These are phyloP conservation scores for Nitzschia inconspicua DNA, from an alignment of 108 stramenopile genomes.

Conservation along the genomic window DNA sequence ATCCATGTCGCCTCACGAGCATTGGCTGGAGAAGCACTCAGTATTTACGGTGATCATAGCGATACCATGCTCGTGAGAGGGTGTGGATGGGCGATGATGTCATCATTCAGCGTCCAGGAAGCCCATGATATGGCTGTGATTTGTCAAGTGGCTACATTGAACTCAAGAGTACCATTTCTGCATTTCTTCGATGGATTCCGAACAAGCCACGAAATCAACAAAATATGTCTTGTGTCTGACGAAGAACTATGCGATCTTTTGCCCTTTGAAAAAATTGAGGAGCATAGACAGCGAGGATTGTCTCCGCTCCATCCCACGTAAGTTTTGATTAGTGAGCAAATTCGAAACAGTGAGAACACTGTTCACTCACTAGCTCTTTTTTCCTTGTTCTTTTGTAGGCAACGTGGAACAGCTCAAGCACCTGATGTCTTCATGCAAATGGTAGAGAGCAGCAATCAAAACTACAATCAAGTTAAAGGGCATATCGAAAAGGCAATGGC, in stretches of 20 bases:
- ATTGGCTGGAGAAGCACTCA: conserved; percentile 54
- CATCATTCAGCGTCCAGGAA: conserved; percentile 58
- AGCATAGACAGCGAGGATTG: conserved; percentile 53
- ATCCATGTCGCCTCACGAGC: conserved; percentile 63
- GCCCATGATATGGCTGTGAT: conserved; percentile 66
- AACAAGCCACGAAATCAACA: conserved; percentile 61
- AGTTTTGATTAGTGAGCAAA: conserved; percentile 3
- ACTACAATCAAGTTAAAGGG: conserved; percentile 38
- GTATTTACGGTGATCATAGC: conserved; percentile 61
- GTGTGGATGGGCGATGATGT: conserved; percentile 54
- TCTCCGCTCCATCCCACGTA: conserved; percentile 63
- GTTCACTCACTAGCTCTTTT: background rate
- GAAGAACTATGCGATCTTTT: conserved; percentile 45
- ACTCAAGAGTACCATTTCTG: conserved; percentile 51
- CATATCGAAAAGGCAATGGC: conserved; percentile 39
- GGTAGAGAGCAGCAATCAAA: conserved; percentile 52
- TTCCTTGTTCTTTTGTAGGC: conserved; percentile 15
- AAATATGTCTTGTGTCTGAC: conserved; percentile 44
- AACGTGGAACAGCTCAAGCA: conserved; percentile 64
- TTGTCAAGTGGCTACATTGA: conserved; percentile 50
- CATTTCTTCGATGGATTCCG: conserved; percentile 72
- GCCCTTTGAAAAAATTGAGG: conserved; percentile 59
- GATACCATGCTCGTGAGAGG: conserved; percentile 62
- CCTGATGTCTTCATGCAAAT: conserved; percentile 71
- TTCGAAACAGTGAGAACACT: background rate